These are phyloP conservation scores for Casuarina glauca DNA, from an alignment of 306 rosid genomes.

Conservation along the genomic window DNA sequence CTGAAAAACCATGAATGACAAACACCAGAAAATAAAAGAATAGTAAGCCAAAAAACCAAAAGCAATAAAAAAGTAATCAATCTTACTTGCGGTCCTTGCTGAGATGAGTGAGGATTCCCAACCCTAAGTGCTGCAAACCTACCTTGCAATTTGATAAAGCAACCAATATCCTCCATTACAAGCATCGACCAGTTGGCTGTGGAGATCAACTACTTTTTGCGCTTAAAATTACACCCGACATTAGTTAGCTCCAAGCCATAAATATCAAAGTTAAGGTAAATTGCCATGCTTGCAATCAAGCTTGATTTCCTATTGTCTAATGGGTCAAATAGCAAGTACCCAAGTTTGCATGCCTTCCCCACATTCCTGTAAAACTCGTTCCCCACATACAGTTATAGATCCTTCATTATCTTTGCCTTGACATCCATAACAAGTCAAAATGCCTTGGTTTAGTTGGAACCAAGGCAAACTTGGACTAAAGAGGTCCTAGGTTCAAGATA, in stretches of 20 bases:
- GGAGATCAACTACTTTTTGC: conserved; percentile 22
- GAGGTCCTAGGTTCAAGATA: too few species aligned
- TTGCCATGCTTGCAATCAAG: conserved; percentile 36
- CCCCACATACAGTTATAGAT: conserved; percentile 28
- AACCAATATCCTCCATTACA: conserved; percentile 36
- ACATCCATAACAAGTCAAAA: conserved; percentile 10
- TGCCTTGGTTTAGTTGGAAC: too few species aligned
- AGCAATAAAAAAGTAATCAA: background rate
- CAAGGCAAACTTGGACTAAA: too few species aligned
- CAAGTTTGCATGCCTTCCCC: conserved; percentile 36
- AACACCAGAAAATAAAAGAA: background rate
- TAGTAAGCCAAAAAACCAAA: background rate
- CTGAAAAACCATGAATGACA: background rate
- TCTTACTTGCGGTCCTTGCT: conserved; percentile 2
- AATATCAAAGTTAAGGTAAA: conserved; percentile 29
- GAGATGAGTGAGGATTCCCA: background rate
- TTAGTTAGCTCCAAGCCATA: conserved; percentile 30
- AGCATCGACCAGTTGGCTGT: conserved; percentile 23
- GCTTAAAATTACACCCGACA: conserved; percentile 20
- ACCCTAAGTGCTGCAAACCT: conserved; percentile 8
- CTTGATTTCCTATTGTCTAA: conserved; percentile 33
- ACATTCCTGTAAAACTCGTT: conserved; percentile 28
- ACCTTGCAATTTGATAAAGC: conserved; percentile 15
- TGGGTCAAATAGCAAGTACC: conserved; percentile 34
- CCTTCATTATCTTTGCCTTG: conserved; percentile 24